These are phyloP conservation scores for Apiotrichum akiyoshidainum DNA, from an alignment of 1,284 basidiomycete genomes.

Conservation along the genomic window DNA sequence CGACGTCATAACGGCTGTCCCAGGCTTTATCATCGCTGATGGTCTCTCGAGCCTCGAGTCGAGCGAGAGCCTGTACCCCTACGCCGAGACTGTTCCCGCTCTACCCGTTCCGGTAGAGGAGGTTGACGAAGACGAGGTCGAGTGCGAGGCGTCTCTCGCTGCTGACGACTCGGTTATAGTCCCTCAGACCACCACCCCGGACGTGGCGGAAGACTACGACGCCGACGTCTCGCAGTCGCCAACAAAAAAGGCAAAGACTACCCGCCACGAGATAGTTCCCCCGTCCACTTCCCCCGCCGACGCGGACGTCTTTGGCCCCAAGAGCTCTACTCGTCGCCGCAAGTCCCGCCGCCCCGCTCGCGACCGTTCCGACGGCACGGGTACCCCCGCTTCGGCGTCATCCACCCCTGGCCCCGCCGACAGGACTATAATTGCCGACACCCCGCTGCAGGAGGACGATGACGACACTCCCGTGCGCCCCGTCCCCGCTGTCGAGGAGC, in stretches of 20 bases:
- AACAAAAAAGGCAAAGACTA: neutral
- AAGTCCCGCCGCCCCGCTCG: neutral
- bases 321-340: constrained; percentile 4
- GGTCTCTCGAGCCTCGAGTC: constrained; percentile 20
- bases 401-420: neutral
- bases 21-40: constrained; percentile 35
- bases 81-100: constrained; percentile 5
- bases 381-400: neutral
- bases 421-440: neutral
- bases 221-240: constrained; percentile 15
- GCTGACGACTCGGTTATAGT: neutral
- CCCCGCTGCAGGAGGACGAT: neutral
- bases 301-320: constrained; percentile 38
- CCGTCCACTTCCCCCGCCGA: constrained; percentile 8
- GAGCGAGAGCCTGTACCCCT: constrained; percentile 5
- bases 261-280: constrained; percentile 8
- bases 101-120: neutral
- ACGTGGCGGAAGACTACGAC: constrained; percentile 12
- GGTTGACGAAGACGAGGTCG: neutral
- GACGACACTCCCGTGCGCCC: neutral
- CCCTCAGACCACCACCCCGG: neutral
- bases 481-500: neutral
- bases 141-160: neutral
- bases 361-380: neutral
- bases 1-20: constrained; percentile 33